These are phyloP conservation scores for Herpetomonas samuelpessoai DNA, from an alignment of 208 protist genomes.

Conservation along the genomic window DNA sequence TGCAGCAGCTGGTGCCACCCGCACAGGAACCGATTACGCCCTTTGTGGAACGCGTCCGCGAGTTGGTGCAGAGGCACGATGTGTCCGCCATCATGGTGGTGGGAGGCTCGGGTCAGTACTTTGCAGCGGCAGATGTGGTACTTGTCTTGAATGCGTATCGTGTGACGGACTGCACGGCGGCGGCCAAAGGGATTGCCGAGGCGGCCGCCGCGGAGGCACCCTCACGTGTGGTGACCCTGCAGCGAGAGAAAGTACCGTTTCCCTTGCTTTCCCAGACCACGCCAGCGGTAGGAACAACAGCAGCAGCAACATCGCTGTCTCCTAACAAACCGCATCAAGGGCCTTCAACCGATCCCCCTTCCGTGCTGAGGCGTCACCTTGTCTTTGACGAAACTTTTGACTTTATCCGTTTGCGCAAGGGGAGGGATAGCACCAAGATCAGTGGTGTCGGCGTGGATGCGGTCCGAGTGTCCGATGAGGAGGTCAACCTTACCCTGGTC, in stretches of 20 bases:
- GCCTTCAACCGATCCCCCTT: not conserved
- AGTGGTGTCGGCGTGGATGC: slow-evolving; percentile 31
- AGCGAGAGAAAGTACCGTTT: not conserved
- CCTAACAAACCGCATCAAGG: too few relatives aligned
- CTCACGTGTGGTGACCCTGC: slow-evolving; percentile 1
- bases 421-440: slow-evolving; percentile 42
- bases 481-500: slow-evolving; percentile 70
- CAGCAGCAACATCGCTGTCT: too few relatives aligned
- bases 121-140: slow-evolving; percentile 84
- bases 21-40: slow-evolving; percentile 93
- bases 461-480: slow-evolving; percentile 59
- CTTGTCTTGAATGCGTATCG: slow-evolving; percentile 87
- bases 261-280: slow-evolving; percentile 1
- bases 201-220: not conserved
- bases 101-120: slow-evolving; percentile 93
- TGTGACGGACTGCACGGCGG: slow-evolving; percentile 63
- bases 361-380: slow-evolving; percentile 10
- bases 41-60: slow-evolving; percentile 72
- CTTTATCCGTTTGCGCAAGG: slow-evolving; percentile 12
- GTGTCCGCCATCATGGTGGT: slow-evolving; percentile 90
- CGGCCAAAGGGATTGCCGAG: slow-evolving; percentile 55
- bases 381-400: slow-evolving; percentile 18
- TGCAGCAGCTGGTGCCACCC: slow-evolving; percentile 86
- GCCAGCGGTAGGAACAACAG: too few relatives aligned
- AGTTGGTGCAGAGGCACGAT: slow-evolving; percentile 55